Percentiles rank a stretch among this genome's conserved stretches.
These are phyloP conservation scores for Tolypocladium album DNA, from an alignment of 2,329 filamentous ascomycete genomes.

Conservation along the genomic window DNA sequence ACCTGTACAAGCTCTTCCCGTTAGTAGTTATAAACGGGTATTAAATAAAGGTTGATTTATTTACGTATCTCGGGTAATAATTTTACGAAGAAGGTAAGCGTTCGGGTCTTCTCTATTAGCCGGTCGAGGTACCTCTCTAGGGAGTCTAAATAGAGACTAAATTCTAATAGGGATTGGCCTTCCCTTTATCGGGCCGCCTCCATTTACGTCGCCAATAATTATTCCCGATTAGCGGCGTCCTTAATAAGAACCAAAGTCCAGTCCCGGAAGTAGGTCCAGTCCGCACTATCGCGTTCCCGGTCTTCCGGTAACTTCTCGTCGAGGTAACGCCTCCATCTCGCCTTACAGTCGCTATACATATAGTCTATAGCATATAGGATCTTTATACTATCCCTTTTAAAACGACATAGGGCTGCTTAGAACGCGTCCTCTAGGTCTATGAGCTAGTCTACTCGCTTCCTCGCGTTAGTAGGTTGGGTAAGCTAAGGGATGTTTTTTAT, in stretches of 20 bases:
- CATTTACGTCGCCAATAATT: neutral
- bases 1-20: no score
- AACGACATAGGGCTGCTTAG: neutral
- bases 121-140: neutral
- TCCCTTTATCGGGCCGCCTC: neutral
- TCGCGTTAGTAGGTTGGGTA: neutral
- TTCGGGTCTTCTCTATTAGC: neutral
- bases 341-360: neutral
- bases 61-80: neutral
- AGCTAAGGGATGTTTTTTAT: neutral
- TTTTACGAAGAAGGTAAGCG: neutral
- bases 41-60: neutral
- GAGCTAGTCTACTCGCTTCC: neutral
- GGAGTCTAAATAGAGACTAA: neutral
- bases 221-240: neutral
- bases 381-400: neutral
- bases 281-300: neutral
- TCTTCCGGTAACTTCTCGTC: neutral
- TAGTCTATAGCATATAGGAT: neutral
- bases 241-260: neutral
- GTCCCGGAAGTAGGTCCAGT: neutral
- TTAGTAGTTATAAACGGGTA: no score
- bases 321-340: neutral
- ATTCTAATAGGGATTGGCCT: neutral
- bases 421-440: neutral